Percentiles rank a stretch among this genome's conserved stretches.
These are phyloP conservation scores for Leptomonas pyrrhocoris DNA, from an alignment of 208 protist genomes.

Conservation along the genomic window DNA sequence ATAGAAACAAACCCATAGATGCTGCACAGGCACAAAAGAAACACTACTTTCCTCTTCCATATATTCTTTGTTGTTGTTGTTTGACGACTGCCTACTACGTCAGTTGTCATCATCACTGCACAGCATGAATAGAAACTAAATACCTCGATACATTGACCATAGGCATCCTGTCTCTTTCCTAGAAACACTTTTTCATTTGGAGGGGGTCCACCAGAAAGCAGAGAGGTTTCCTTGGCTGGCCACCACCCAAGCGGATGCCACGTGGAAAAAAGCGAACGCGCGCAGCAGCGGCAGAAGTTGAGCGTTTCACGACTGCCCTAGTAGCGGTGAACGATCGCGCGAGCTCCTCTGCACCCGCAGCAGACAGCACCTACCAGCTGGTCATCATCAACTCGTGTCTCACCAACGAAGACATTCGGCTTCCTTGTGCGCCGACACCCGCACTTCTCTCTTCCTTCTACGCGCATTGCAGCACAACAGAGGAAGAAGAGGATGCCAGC, in stretches of 20 bases:
- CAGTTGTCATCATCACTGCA: background rate
- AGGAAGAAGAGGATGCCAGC: background rate
- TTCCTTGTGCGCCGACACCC: conserved; percentile 51
- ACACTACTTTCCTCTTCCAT: background rate
- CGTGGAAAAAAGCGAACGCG: background rate
- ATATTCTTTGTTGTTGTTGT: background rate
- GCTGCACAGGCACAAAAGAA: background rate
- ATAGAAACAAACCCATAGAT: background rate
- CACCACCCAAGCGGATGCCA: background rate
- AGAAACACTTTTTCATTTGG: no score
- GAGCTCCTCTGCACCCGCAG: background rate
- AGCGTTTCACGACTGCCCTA: background rate
- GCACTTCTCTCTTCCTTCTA: conserved; percentile 64
- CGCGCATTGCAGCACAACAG: conserved; percentile 3
- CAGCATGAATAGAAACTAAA: background rate
- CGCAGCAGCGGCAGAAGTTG: background rate
- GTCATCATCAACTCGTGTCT: conserved; percentile 59
- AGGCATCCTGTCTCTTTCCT: background rate
- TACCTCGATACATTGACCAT: background rate
- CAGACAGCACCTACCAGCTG: conserved; percentile 34
- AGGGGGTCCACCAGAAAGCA: no score
- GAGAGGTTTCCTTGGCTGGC: no score
- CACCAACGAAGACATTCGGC: conserved; percentile 49
- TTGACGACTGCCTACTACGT: background rate
- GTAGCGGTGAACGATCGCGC: background rate